phyloP scores from a whole-genome alignment of 2,329 filamentous ascomycete species.

The Calonectria pseudoreteaudii region DNA sequence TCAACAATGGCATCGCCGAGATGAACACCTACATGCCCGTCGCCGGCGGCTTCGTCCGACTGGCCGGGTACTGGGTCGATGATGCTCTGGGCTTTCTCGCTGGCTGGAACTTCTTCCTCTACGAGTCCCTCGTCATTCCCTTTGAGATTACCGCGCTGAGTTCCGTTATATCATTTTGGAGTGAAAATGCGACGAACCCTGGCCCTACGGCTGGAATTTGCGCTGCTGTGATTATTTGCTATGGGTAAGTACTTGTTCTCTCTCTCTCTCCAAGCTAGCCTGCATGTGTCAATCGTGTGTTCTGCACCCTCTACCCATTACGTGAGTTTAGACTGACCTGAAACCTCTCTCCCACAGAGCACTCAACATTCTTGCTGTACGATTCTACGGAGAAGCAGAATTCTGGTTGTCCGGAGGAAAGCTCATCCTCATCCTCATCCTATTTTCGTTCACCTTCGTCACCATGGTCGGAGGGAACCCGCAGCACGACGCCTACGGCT shows the following conservation, averaged over 20 bases:
- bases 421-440: conserved; percentile 73
- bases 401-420: conserved; percentile 76
- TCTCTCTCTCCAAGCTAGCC: background rate
- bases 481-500: conserved; percentile 75
- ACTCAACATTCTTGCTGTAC: conserved; percentile 74
- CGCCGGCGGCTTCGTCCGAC: conserved; percentile 71
- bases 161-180: conserved; percentile 56
- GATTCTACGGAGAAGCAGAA: conserved; percentile 77
- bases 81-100: conserved; percentile 69
- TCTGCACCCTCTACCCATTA: background rate
- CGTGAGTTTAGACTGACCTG: conserved; percentile 5
- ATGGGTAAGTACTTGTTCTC: conserved; percentile 66
- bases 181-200: conserved; percentile 64
- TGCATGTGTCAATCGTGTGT: background rate
- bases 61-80: conserved; percentile 74
- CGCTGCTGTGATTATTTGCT: conserved; percentile 64
- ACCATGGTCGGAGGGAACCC: conserved; percentile 85
- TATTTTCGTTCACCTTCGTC: conserved; percentile 82
- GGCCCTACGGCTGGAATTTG: conserved; percentile 75
- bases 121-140: conserved; percentile 56
- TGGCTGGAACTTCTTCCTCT: conserved; percentile 59
- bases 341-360: conserved; percentile 50
- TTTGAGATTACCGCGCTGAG: conserved; percentile 58
- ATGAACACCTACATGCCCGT: conserved; percentile 74
- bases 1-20: conserved; percentile 75